phyloP scores from a whole-genome alignment of 169 alveolate species.

The Theileria parva region DNA sequence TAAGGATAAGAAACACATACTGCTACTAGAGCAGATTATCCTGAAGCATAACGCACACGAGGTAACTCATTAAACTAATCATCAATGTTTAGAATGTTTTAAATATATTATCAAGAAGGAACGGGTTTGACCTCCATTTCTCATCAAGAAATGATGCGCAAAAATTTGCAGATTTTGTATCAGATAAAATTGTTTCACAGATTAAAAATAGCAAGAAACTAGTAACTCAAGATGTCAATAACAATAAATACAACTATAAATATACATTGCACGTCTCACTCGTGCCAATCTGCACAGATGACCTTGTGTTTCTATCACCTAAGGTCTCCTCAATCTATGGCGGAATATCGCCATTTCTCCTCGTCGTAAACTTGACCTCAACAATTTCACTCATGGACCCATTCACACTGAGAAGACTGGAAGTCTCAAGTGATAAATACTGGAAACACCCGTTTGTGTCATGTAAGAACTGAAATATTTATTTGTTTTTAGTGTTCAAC shows the following conservation, averaged over 20 bases:
- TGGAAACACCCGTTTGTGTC: conserved; percentile 66
- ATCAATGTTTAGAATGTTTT: conserved; percentile 75
- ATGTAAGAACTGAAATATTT: conserved; percentile 20
- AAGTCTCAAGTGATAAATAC: conserved; percentile 55
- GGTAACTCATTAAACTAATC: conserved; percentile 33
- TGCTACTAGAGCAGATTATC: conserved; percentile 93
- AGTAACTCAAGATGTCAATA: conserved; percentile 89
- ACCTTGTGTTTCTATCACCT: conserved; percentile 78
- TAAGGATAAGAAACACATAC: conserved; percentile 94
- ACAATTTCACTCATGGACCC: conserved; percentile 65
- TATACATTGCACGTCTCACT: conserved; percentile 91
- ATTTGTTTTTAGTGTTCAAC: conserved; percentile 44
- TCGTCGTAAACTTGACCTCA: conserved; percentile 51
- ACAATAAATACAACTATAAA: conserved; percentile 88
- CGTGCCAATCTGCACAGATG: conserved; percentile 96
- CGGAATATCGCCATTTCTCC: conserved; percentile 60
- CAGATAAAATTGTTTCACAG: conserved; percentile 80
- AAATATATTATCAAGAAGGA: conserved; percentile 90
- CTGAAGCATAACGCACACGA: conserved; percentile 92
- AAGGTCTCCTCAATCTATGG: conserved; percentile 62
- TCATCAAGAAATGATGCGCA: conserved; percentile 90
- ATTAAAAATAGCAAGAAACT: conserved; percentile 88
- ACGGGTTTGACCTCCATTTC: conserved; percentile 98
- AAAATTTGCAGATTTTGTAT: conserved; percentile 92
- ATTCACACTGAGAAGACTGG: conserved; percentile 61